Evolutionary conservation across 179 eudicot genomes (phyloP), one percentile per base, ranked within the genome.

Genomic region (Carnegiea gigantea): DNA sequence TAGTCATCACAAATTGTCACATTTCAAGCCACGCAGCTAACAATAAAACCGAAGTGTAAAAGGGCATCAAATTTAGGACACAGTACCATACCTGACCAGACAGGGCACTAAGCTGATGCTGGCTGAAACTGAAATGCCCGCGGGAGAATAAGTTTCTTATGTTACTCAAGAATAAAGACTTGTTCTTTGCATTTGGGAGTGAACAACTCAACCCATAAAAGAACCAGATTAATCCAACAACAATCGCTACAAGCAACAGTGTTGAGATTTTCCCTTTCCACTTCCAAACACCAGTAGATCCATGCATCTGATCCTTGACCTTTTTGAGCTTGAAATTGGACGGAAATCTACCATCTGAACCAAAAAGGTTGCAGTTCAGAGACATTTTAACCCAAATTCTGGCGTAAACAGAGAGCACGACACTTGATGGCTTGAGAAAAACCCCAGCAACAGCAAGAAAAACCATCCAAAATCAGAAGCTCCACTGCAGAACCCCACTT

Each of bases 351-450:
- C 90, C 89, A 85, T 86, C 90, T 79, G 82, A 75, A 76, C 85
- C 83, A 83, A 75, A 80, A 28, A 64, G 84, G 76, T 89, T 89
- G 83, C 85, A 73, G 64, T 86, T 90, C 81, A 91, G 79, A 78
- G 98, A 88, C 98, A 94, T 94, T 76, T 87, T 89, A 28, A 78
- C 88, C 78, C 86, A 80, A 77, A 85, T 26, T 84, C 85, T 84
- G 82, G 78, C 77, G 80, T 84, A 89, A 81, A 38, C 82, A 82
- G 83, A 89, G 54, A 82, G 71, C 59, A 85, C 73, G 13, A 80
- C 38, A 86, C 90, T 79, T 51, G 70, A 75, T 68, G 83, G 77
- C 83, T 84, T 86, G 51, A 84, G 84, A 77, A 57, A 77, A 79
- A 81, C 80, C 80, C 85, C 80, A 82, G 59, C 73, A 20, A 79